Evolutionary conservation across 805 yeast species (phyloP).

Genomic region (Ogataea parapolymorpha): DNA sequence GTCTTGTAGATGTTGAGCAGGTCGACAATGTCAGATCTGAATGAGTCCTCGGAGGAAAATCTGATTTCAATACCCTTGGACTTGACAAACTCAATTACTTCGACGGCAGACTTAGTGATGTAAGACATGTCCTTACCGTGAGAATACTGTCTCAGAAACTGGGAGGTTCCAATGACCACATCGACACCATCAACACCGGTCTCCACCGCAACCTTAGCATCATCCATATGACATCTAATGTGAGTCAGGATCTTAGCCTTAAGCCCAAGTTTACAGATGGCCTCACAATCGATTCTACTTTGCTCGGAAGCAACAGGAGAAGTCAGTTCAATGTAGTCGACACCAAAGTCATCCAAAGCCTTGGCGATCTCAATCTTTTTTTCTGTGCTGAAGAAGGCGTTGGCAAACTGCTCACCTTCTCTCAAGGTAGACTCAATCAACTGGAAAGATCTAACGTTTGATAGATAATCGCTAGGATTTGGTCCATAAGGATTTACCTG

Average conservation of each 20-base stretch:
- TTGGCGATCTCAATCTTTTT: constrained; percentile 57
- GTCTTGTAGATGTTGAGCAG: constrained; percentile 56
- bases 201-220: constrained; percentile 57
- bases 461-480: constrained; percentile 53
- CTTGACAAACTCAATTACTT: constrained; percentile 58
- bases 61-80: constrained; percentile 58
- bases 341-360: constrained; percentile 60
- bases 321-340: constrained; percentile 57
- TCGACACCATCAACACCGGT: constrained; percentile 64
- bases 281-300: constrained; percentile 54
- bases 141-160: constrained; percentile 51
- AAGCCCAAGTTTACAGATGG: constrained; percentile 56
- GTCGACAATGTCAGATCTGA: constrained; percentile 59
- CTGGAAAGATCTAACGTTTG: constrained; percentile 52
- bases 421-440: constrained; percentile 56
- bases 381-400: constrained; percentile 56
- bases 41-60: constrained; percentile 57
- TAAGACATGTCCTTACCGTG: constrained; percentile 62
- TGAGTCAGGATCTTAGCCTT: constrained; percentile 53
- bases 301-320: constrained; percentile 61
- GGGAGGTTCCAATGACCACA: constrained; percentile 59
- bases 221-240: constrained; percentile 61
- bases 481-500: constrained; percentile 54
- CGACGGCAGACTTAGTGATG: constrained; percentile 54
- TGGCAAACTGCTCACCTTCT: constrained; percentile 65